Conservation (phyloP, 495 filamentous ascomycete genomes). For the Corynascus novoguineensis region DNA sequence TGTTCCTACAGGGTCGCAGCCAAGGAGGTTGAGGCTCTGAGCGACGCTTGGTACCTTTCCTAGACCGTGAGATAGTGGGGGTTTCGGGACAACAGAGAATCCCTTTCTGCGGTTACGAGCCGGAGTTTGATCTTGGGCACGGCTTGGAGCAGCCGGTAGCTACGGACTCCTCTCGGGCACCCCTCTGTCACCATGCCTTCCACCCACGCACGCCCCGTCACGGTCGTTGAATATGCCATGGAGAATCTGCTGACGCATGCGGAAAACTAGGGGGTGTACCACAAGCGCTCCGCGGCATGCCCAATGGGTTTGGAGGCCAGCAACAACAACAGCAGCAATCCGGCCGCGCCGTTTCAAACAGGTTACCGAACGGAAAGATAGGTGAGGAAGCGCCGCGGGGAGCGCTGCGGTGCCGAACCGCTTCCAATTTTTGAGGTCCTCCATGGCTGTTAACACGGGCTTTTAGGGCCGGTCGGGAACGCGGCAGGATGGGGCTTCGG, state of each 20-base stretch:
- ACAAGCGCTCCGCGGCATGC: constrained; percentile 64
- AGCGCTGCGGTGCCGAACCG: neutral
- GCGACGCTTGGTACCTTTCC: too few relatives aligned
- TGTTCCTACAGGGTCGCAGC: too few relatives aligned
- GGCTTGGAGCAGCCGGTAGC: neutral
- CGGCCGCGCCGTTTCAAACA: constrained; percentile 59
- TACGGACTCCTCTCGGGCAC: neutral
- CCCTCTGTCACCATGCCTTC: neutral
- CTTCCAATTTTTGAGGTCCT: neutral
- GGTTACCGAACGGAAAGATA: constrained; percentile 70
- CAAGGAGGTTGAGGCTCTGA: too few relatives aligned
- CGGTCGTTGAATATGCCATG: neutral
- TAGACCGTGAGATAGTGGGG: too few relatives aligned
- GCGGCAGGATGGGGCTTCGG: constrained; percentile 66
- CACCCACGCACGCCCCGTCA: constrained; percentile 6
- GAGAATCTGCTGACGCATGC: constrained; percentile 17
- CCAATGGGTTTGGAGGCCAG: constrained; percentile 59
- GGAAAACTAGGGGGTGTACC: constrained; percentile 55
- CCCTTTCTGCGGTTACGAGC: neutral
- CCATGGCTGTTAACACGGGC: constrained; percentile 26
- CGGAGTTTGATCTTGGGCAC: neutral
- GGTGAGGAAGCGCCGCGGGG: constrained; percentile 53
- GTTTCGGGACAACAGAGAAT: too few relatives aligned
- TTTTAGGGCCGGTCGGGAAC: constrained; percentile 48
- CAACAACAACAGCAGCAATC: constrained; percentile 56